Evolutionary conservation across 176 grass and related monocot species (phyloP).

Genomic region (Hordeum marinum): DNA sequence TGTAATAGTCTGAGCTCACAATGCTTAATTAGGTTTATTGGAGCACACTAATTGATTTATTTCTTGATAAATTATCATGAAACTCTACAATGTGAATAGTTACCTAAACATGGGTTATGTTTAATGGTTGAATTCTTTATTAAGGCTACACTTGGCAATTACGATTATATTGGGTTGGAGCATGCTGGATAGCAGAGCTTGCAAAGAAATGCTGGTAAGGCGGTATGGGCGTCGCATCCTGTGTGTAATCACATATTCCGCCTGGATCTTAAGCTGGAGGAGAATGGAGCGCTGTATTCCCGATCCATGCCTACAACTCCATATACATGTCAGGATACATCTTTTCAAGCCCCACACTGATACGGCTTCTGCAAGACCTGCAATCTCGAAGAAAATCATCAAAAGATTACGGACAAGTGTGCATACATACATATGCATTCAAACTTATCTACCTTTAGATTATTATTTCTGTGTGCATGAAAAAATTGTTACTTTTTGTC

Average conservation of each 20-base stretch:
- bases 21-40: not conserved
- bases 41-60: not conserved
- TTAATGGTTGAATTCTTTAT: not conserved
- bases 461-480: not conserved
- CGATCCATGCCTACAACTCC: not conserved
- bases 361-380: not conserved
- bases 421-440: not conserved
- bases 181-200: not conserved
- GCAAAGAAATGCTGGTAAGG: not conserved
- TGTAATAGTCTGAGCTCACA: not conserved
- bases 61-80: not conserved
- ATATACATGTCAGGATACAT: not conserved
- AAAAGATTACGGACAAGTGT: not conserved
- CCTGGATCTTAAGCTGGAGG: not conserved
- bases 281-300: not conserved
- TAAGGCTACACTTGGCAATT: not conserved
- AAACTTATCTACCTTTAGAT: not conserved
- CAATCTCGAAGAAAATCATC: not conserved
- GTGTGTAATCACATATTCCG: not conserved
- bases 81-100: not conserved
- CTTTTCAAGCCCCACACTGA: not conserved
- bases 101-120: not conserved
- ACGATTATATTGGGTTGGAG: not conserved
- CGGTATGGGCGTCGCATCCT: not conserved
- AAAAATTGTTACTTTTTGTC: not conserved